These are phyloP conservation scores for Pascua guehoae DNA, from an alignment of 1,284 basidiomycete species.

Conservation along the genomic window DNA sequence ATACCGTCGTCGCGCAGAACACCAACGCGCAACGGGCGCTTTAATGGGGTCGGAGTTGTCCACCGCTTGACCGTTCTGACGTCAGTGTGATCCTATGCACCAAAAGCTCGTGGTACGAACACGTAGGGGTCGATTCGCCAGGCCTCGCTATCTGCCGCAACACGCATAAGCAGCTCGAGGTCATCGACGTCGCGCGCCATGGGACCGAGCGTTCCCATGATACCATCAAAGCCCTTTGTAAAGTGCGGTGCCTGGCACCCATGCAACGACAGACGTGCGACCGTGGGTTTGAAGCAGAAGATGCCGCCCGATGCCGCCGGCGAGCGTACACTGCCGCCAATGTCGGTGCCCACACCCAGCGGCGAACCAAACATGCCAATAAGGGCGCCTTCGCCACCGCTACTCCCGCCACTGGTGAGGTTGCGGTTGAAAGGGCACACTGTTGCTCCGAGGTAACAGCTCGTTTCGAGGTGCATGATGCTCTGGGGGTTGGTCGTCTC, in stretches of 20 bases:
- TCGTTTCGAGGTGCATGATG: conserved; percentile 32
- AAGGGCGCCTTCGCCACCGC: conserved; percentile 51
- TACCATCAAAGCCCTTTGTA: conserved; percentile 33
- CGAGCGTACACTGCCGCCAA: conserved; percentile 44
- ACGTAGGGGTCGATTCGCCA: conserved; percentile 37
- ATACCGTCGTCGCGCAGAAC: conserved; percentile 49
- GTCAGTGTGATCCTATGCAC: too few species aligned
- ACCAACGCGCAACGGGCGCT: conserved; percentile 34
- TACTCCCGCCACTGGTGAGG: conserved; percentile 45
- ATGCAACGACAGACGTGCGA: conserved; percentile 35
- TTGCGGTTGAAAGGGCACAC: conserved; percentile 46
- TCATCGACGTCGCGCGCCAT: conserved; percentile 41
- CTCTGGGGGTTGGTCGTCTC: conserved; percentile 24
- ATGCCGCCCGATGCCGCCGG: conserved; percentile 39
- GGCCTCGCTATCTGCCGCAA: conserved; percentile 33
- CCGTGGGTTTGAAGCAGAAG: conserved; percentile 43
- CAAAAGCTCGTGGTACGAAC: background rate
- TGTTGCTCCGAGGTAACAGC: conserved; percentile 38
- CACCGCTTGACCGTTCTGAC: conserved; percentile 1
- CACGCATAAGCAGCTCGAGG: conserved; percentile 38
- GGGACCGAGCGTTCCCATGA: conserved; percentile 35
- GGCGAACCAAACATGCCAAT: conserved; percentile 38
- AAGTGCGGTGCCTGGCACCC: conserved; percentile 23
- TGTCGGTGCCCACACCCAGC: conserved; percentile 46
- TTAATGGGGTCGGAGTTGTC: conserved; percentile 1